Conservation (phyloP, 768 basidiomycete species). For the Leccinum disarticulatum region DNA sequence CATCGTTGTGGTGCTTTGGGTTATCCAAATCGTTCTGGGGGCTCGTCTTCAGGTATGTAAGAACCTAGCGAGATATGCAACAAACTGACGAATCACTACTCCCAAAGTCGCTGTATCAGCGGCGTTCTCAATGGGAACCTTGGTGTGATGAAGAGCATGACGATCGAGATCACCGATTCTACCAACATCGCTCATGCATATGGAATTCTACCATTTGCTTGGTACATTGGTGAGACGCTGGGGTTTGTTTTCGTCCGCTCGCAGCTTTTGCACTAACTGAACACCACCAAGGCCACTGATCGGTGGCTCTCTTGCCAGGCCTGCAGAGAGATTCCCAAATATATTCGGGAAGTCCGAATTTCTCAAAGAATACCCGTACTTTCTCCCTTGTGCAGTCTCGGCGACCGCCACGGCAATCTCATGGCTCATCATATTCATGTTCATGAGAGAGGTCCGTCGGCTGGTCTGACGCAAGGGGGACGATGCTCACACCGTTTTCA, state of each 20-base stretch:
- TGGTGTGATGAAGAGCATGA: constrained; percentile 48
- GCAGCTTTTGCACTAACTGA: constrained; percentile 3
- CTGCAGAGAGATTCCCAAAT: constrained; percentile 62
- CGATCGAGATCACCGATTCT: constrained; percentile 41
- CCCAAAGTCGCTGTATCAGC: constrained; percentile 41
- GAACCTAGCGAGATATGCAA: not conserved
- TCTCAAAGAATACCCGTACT: constrained; percentile 68
- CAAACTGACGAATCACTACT: not conserved
- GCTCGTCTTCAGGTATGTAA: constrained; percentile 38
- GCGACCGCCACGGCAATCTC: constrained; percentile 53
- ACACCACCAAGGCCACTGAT: constrained; percentile 52
- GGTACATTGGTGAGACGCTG: constrained; percentile 42
- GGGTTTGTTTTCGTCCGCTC: constrained; percentile 36
- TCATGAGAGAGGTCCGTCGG: constrained; percentile 51
- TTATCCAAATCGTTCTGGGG: constrained; percentile 47
- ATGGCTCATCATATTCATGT: constrained; percentile 49
- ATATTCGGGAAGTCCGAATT: constrained; percentile 57
- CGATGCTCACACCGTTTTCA: constrained; percentile 6
- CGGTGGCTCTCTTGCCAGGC: constrained; percentile 63
- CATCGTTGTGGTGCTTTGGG: constrained; percentile 49
- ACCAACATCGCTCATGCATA: constrained; percentile 43
- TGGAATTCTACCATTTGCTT: constrained; percentile 54
- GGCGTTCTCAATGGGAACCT: constrained; percentile 58
- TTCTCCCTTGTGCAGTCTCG: constrained; percentile 65
- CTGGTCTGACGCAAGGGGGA: not conserved